Evolutionary conservation across 768 basidiomycete genomes (phyloP).

Genomic region (Antrodiella citrinella): DNA sequence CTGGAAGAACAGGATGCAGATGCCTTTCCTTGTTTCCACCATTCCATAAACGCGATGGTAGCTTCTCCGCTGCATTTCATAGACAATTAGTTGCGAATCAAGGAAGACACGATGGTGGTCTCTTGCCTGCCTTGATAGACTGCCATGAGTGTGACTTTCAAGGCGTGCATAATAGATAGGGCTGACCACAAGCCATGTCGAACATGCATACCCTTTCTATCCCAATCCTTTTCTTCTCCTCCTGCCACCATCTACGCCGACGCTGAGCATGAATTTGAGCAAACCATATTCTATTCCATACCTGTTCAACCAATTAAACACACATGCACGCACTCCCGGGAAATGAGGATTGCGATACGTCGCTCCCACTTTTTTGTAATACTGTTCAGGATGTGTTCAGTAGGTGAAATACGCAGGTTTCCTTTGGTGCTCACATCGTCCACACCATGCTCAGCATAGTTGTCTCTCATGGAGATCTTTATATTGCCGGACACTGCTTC

Average conservation of each 20-base stretch:
- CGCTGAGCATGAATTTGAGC: background rate
- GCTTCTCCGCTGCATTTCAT: conserved; percentile 47
- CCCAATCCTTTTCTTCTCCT: conserved; percentile 21
- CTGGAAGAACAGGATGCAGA: conserved; percentile 10
- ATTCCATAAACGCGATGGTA: conserved; percentile 50
- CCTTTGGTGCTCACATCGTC: conserved; percentile 37
- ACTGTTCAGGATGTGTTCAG: conserved; percentile 26
- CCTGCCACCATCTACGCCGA: conserved; percentile 29
- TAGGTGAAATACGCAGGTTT: background rate
- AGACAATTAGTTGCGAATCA: conserved; percentile 3
- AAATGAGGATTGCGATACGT: conserved; percentile 71
- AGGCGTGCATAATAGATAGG: background rate
- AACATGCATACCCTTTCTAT: conserved; percentile 32
- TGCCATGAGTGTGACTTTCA: background rate
- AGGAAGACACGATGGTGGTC: too few relatives aligned
- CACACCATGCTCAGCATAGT: conserved; percentile 46
- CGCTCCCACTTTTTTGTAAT: conserved; percentile 55
- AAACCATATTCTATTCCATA: conserved; percentile 12
- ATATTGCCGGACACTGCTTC: conserved; percentile 17
- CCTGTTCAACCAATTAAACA: conserved; percentile 48
- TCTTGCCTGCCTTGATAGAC: conserved; percentile 18
- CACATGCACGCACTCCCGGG: conserved; percentile 50
- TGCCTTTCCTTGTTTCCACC: conserved; percentile 38
- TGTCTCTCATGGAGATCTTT: conserved; percentile 40
- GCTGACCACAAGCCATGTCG: conserved; percentile 49